phyloP scores from a whole-genome alignment of 75 land plant genomes.

The Picea glauca region DNA sequence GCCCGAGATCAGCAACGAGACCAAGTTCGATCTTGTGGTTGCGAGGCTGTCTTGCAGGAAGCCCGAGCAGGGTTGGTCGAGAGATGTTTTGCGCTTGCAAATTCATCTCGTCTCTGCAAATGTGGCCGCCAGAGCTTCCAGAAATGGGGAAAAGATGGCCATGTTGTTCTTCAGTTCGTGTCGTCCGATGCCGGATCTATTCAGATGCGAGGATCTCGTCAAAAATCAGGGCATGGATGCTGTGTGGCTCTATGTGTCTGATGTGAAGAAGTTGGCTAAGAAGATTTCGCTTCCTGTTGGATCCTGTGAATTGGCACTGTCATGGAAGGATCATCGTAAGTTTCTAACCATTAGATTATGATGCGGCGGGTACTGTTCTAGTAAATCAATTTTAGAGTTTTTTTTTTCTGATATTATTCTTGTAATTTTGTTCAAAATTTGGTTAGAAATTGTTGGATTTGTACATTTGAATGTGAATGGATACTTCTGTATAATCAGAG shows the following conservation, averaged over 20 bases:
- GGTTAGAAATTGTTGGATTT: too few relatives aligned
- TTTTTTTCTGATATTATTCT: too few relatives aligned
- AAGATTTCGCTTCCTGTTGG: constrained; percentile 72
- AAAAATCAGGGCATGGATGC: constrained; percentile 24
- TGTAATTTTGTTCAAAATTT: too few relatives aligned
- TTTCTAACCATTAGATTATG: too few relatives aligned
- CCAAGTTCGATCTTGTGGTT: constrained; percentile 56
- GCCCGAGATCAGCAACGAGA: constrained; percentile 31
- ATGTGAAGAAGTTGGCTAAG: constrained; percentile 42
- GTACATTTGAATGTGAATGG: too few relatives aligned
- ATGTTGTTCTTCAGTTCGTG: constrained; percentile 55
- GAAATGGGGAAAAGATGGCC: constrained; percentile 37
- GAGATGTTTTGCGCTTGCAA: constrained; percentile 76
- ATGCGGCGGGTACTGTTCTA: too few relatives aligned
- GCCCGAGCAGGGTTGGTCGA: constrained; percentile 45
- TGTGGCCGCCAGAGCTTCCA: constrained; percentile 44
- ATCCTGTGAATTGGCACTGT: constrained; percentile 72
- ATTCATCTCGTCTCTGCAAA: constrained; percentile 61
- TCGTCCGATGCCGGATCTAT: constrained; percentile 76
- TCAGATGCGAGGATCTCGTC: constrained; percentile 69
- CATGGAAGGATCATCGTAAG: constrained; percentile 3
- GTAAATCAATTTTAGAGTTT: not conserved
- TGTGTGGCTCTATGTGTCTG: constrained; percentile 61
- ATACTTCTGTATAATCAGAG: too few relatives aligned
- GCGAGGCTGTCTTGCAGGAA: constrained; percentile 61